Evolutionary conservation across 768 basidiomycete species (phyloP).

Genomic region (Amanita subjunquillea): DNA sequence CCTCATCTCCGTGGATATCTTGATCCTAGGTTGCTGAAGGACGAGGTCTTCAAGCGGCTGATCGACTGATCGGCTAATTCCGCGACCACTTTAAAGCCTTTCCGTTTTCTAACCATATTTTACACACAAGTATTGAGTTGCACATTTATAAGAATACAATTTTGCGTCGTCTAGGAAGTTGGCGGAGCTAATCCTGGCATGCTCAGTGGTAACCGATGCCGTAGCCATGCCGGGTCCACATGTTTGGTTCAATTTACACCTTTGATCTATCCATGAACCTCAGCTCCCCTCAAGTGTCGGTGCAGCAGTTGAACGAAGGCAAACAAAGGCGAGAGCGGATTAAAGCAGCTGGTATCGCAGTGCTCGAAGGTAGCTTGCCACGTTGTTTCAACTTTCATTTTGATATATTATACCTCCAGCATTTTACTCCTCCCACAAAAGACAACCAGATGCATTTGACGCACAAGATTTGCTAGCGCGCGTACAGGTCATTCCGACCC

Average conservation of each 20-base stretch:
- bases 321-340: conserved; percentile 1
- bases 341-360: background rate
- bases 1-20: conserved; percentile 11
- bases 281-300: background rate
- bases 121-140: no score
- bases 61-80: background rate
- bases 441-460: background rate
- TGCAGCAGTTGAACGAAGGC: conserved; percentile 43
- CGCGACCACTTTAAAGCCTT: background rate
- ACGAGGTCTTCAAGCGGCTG: no score
- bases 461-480: background rate
- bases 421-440: background rate
- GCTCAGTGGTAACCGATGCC: no score
- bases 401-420: background rate
- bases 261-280: background rate
- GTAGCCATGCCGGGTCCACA: no score
- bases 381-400: background rate
- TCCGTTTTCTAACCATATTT: no score
- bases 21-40: background rate
- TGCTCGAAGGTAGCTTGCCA: background rate
- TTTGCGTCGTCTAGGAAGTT: no score
- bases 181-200: no score
- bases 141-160: no score
- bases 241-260: background rate
- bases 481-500: background rate